Evolutionary conservation across 2,329 filamentous ascomycete species (phyloP), one percentile per base, ranked within the genome.

Genomic region (Fusarium proliferatum): DNA sequence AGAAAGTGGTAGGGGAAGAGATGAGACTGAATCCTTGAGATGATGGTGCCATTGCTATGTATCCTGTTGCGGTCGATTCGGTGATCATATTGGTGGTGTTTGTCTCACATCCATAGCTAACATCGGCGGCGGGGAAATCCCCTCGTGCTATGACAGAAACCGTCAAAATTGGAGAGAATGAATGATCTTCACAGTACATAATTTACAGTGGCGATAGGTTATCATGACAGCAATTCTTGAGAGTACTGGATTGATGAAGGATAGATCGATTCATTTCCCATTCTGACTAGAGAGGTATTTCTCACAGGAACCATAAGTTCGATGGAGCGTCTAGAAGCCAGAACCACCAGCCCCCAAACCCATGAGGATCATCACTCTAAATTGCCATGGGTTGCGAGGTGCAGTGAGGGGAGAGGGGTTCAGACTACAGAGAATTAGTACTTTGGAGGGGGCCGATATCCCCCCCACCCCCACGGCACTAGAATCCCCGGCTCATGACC

Each of bases 281-380:
- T 41, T 28, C 28, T 28, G 19, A 23, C 21, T 28, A 38, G 45
- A 58, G 53, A 51, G 60, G n/a, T 12, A 34, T 19, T 38, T 62
- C 38, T 48, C n/a, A n/a, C 38, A 41, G 12, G 26, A 13, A 41
- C 19, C 33, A 57, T 45, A 34, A n/a, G 34, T 39, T 53, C n/a
- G 28, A 58, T 42, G 43, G 30, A 56, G 26, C 41, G 17, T 61
- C 49, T 15, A 34, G 45, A 55, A 59, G 59, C 34, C 26, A 52
- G 49, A 58, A 58, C 52, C 53, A 61, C 73, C 45, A 21, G 26
- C 45, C 73, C 73, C 72, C 73, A 76, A 75, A 67, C 52, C 23
- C 48, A 64, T 58, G 48, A 59, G 52, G 45, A 52, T 61, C 57
- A 49, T 21, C 60, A 26, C 39, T 30, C 43, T 51, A n/a, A 45